Base-by-base conservation (phyloP, 495 filamentous ascomycete genomes). In the Aspergillus indologenus region DNA sequence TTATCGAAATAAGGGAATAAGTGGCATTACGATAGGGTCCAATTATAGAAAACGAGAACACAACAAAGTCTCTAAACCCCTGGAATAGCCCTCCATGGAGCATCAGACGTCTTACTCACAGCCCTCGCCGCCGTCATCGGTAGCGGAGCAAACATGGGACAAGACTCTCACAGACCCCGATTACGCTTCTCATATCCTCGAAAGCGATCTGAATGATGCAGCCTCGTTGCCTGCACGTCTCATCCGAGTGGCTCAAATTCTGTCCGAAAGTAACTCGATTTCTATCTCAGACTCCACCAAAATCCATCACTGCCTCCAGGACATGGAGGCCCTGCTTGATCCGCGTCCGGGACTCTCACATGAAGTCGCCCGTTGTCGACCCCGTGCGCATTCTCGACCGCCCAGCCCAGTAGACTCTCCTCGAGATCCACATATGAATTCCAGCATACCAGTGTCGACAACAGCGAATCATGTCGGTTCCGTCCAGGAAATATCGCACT, bases 281-380 rank as follows among this genome's bases (percentile, higher is more conserved):
- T 64, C 61, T 9, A 23, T 48, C 34, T 59, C 66, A n/a, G 58
- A 67, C 5, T 63, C 63, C 15, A 53, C 58, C 8, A 57, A 61
- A n/a, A 57, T 72, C 3, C 63, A 71, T 20, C 62, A 62, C 18
- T 70, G 68, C 53, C 61, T 76, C 22, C 67, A 75, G n/a, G 63
- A 60, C 12, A 55, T 76, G 5, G 72, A 75, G 50, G 45, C 62
- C 9, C 56, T 77, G 22, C 59, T 75, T 8, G 66, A 76, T 43
- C 65, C 68, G 20, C 65, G 61, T 15, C 62, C 64, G 14, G 54
- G 54, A 24, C 29, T 71, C 1, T 61, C 62, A 3, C 59, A 61
- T 1, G 67, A 69, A 46, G 57, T 68, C 24, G 54, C 45, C 8
- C 60, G 53, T 54, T 56, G 49, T 49, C 63, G 64, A 3, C 68